Conservation (phyloP, 352 stramenopile species). For the Phytophthora uliginosa region DNA sequence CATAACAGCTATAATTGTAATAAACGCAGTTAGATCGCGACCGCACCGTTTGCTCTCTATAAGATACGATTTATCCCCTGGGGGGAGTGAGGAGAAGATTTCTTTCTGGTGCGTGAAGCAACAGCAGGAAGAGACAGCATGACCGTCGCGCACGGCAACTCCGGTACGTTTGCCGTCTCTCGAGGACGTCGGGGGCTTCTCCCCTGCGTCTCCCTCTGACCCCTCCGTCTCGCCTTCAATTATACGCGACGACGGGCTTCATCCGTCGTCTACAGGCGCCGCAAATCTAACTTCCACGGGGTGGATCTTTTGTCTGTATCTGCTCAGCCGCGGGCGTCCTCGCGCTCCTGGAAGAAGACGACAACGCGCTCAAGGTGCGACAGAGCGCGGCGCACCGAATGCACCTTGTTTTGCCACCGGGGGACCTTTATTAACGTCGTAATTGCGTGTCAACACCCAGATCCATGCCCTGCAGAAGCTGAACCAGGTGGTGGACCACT, state of each 20-base stretch:
- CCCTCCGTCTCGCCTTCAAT: constrained; percentile 3
- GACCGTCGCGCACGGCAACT: constrained; percentile 67
- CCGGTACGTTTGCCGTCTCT: constrained; percentile 50
- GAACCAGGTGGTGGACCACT: constrained; percentile 93
- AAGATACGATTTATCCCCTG: constrained; percentile 28
- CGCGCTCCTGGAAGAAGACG: constrained; percentile 93
- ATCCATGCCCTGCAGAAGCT: constrained; percentile 94
- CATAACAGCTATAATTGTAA: constrained; percentile 15
- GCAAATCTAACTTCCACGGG: constrained; percentile 39
- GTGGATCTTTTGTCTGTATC: constrained; percentile 44
- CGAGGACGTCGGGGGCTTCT: background rate
- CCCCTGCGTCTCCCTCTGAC: constrained; percentile 3
- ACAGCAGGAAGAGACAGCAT: constrained; percentile 46
- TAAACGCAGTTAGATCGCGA: constrained; percentile 18
- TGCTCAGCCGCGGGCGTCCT: constrained; percentile 87
- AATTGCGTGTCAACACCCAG: constrained; percentile 35
- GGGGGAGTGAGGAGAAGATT: constrained; percentile 44
- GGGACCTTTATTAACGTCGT: constrained; percentile 10
- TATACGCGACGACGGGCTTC: constrained; percentile 11
- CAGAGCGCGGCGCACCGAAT: background rate
- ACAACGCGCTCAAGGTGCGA: constrained; percentile 88
- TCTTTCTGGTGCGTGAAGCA: constrained; percentile 45
- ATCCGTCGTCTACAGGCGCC: constrained; percentile 7
- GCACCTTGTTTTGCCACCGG: background rate
- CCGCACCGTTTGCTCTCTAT: constrained; percentile 8